Percentiles rank a stretch among this genome's conserved stretches.
Conservation (phyloP, 2,329 filamentous ascomycete species). For the Scopulariopsis brevicaulis region DNA sequence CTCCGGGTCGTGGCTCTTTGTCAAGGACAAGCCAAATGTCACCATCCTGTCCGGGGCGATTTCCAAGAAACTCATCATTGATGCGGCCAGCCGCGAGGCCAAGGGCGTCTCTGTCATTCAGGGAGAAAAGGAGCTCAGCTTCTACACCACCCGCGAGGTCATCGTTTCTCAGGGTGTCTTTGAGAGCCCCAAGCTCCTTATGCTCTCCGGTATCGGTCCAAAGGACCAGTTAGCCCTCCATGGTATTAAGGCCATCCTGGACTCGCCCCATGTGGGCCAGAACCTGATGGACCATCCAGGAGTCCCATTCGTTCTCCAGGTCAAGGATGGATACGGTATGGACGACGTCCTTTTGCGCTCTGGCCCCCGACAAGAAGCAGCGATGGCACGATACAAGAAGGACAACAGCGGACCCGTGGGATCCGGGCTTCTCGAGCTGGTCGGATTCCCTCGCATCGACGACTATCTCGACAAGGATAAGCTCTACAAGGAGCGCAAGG, state of each 20-base stretch:
- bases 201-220: conserved; percentile 21
- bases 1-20: conserved; percentile 30
- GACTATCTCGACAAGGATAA: conserved; percentile 33
- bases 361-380: conserved; percentile 19
- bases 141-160: conserved; percentile 27
- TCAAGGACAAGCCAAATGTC: conserved; percentile 33
- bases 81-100: conserved; percentile 8
- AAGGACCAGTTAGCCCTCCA: conserved; percentile 20
- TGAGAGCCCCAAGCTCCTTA: conserved; percentile 14
- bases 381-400: conserved; percentile 21
- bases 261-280: conserved; percentile 30
- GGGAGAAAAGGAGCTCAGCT: conserved; percentile 23
- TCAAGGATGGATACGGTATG: conserved; percentile 26
- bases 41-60: conserved; percentile 19
- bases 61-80: conserved; percentile 10
- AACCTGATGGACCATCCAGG: conserved; percentile 34
- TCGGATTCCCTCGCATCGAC: conserved; percentile 47
- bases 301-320: conserved; percentile 34
- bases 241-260: conserved; percentile 24
- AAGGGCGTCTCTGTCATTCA: conserved; percentile 19
- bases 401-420: conserved; percentile 25
- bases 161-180: conserved; percentile 8
- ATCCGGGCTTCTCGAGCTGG: conserved; percentile 33
- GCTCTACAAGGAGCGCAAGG: conserved; percentile 30
- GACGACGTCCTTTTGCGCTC: conserved; percentile 27